Evolutionary conservation across 2,329 filamentous ascomycete species (phyloP), one percentile per base, ranked within the genome.

Genomic region (Cryoendolithus antarcticus): DNA sequence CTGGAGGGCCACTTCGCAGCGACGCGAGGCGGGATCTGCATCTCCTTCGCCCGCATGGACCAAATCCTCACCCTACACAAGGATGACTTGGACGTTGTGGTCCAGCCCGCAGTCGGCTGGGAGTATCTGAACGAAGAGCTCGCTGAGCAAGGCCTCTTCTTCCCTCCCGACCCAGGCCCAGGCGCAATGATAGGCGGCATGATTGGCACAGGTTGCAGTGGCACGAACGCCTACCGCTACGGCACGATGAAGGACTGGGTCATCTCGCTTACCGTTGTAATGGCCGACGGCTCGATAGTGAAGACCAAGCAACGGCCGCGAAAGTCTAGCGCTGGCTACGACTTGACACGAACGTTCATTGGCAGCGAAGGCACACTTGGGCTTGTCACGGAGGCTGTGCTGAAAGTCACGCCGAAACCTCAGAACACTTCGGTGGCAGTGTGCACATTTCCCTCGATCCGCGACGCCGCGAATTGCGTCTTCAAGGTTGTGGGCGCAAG

Each of bases 221-320:
- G 86, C 42, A 94, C 86, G 9, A 94, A 94, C 58, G 80, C 86
- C n/a, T 93, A 93, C 65, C 74, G 86, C 43, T 94, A 93, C 60
- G 86, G 86, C 44, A 94, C 86, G 2, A 94, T 94, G 86, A 79
- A 84, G 46, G 86, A 94, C 57, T 94, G 86, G 86, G 86, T 94
- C 8, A 65, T 93, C 15, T 82, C 75, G 38, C 63, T 94, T 48
- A 94, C 86, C 0, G 84, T 93, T 3, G 86, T 94, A 9, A 71
- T 94, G 51, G 86, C 86, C 12, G 86, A 94, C 60, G 86, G 86
- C 36, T 93, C 86, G 1, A 63, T 94, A 37, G 80, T 95, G 63
- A 89, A 88, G 67, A 95, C 88, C 7, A 73, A 82, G 45, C 86
- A 93, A 62, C 74, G 86, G 35, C 86, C 86, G 6, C 75, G 86